Base-by-base conservation (phyloP, 2,329 filamentous ascomycete species). In the Bipolaris bicolor region DNA sequence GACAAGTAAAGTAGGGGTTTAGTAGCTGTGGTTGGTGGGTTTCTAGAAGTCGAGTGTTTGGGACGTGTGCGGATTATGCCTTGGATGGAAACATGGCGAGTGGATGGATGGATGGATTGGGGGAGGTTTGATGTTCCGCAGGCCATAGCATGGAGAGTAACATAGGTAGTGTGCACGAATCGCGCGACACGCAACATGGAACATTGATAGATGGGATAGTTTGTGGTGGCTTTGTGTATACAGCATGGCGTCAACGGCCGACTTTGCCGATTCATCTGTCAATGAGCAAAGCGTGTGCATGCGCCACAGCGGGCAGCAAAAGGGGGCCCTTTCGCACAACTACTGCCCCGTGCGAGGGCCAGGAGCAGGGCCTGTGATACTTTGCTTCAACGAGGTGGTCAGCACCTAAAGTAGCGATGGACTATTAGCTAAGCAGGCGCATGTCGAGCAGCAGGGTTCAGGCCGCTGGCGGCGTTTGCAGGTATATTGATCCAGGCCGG, bases 1-100 rank as follows among this genome's bases (percentile, higher is more conserved):
- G 84, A 86, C 60, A 86, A 84, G 64, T 86, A 72, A 85, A 84
- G 64, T 86, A 72, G 80, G 15, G 9, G 13, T 16, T 34, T 16
- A 15, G n/a, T 7, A 15, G 16, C 18, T 45, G 43, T 26, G 43
- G 26, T 45, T 9, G 26, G 43, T 31, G 16, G 31, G 26, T 9
- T 45, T 31, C n/a, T 26, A 45, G 26, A 16, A 31, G 43, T 31
- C 29, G 3, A 11, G 26, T 45, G 26, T 16, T 45, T 31, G 16
- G n/a, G 18, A 18, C n/a, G 10, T n/a, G 26, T 3, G 20, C 15
- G 15, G 39, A 22, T 44, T n/a, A 26, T 29, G 26, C 24, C 43
- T 29, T 29, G 26, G 9, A 13, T 31, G 26, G 43, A n/a, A 45
- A 45, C 26, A n/a, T 26, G 26, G 24, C 24, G n/a, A 45, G 16